Evolutionary conservation across 805 yeast genomes (phyloP).

Genomic region (Metschnikowia cerradonensis): DNA sequence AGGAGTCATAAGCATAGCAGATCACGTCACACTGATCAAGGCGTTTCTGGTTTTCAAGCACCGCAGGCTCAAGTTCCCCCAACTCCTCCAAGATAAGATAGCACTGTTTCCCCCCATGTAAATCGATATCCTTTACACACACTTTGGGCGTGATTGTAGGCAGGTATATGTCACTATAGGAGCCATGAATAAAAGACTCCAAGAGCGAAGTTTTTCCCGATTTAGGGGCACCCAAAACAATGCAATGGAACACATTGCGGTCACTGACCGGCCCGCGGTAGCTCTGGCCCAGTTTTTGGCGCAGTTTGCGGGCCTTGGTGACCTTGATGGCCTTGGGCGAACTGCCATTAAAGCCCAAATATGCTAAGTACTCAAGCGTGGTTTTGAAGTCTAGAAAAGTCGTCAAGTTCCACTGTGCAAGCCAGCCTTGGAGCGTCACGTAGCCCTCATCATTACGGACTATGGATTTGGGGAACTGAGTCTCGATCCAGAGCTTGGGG

Average conservation of each 20-base stretch:
- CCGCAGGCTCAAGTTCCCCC: conserved; percentile 81
- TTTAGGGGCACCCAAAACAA: conserved; percentile 76
- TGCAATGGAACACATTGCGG: conserved; percentile 89
- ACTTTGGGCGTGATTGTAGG: conserved; percentile 80
- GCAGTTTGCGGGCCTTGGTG: conserved; percentile 72
- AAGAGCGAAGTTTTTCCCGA: conserved; percentile 85
- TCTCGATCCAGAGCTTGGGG: conserved; percentile 81
- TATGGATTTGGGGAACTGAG: conserved; percentile 81
- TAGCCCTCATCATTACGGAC: conserved; percentile 87
- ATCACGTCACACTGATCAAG: conserved; percentile 86
- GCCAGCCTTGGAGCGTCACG: conserved; percentile 95
- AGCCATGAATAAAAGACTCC: conserved; percentile 75
- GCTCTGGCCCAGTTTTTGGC: conserved; percentile 59
- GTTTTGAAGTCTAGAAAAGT: conserved; percentile 80
- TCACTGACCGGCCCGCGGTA: conserved; percentile 72
- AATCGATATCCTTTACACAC: conserved; percentile 88
- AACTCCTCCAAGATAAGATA: conserved; percentile 86
- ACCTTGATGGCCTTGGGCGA: conserved; percentile 54
- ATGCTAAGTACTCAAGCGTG: conserved; percentile 84
- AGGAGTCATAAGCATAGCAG: conserved; percentile 87
- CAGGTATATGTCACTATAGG: conserved; percentile 63
- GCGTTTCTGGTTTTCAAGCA: conserved; percentile 63
- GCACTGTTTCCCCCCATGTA: conserved; percentile 93
- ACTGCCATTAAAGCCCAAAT: conserved; percentile 73
- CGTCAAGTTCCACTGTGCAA: conserved; percentile 98